Percentiles rank a stretch among this genome's conserved stretches.
These are phyloP conservation scores for Lichtheimia ornata DNA, from an alignment of 371 early-diverging fungal genomes.

Conservation along the genomic window DNA sequence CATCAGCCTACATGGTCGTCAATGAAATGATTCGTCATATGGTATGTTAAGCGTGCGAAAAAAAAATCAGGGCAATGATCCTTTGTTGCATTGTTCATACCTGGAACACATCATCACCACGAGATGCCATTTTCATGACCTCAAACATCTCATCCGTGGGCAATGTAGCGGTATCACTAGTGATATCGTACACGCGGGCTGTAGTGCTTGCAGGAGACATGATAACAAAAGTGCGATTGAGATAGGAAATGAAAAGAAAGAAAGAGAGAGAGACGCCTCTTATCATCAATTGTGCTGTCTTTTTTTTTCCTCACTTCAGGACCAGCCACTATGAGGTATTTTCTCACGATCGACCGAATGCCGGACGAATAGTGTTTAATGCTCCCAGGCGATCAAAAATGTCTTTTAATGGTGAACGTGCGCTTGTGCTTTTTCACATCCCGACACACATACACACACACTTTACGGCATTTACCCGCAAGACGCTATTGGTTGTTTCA, in stretches of 20 bases:
- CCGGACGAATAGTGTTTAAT: background rate
- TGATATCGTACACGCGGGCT: constrained; percentile 40
- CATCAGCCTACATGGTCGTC: constrained; percentile 11
- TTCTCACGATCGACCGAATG: no score
- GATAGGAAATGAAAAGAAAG: background rate
- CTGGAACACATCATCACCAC: constrained; percentile 88
- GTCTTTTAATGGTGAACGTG: background rate
- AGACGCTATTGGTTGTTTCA: no score
- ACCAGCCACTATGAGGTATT: no score
- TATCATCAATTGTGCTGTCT: no score
- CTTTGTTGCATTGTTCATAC: constrained; percentile 31
- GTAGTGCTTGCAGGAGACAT: constrained; percentile 16
- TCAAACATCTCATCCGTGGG: constrained; percentile 85
- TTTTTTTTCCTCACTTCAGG: no score
- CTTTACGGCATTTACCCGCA: no score
- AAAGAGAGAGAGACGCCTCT: no score
- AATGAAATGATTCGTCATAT: background rate
- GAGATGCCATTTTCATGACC: constrained; percentile 71
- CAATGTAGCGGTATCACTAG: constrained; percentile 77
- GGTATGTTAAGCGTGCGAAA: background rate
- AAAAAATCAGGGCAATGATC: background rate
- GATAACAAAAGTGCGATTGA: background rate
- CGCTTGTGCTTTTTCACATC: background rate
- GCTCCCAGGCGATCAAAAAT: background rate
- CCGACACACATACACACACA: no score